A percentile compares a stretch with the other conserved stretches of the same genome.
Conservation (phyloP, 148 eudicot genomes). For the Tetragonia tetragonoides region DNA sequence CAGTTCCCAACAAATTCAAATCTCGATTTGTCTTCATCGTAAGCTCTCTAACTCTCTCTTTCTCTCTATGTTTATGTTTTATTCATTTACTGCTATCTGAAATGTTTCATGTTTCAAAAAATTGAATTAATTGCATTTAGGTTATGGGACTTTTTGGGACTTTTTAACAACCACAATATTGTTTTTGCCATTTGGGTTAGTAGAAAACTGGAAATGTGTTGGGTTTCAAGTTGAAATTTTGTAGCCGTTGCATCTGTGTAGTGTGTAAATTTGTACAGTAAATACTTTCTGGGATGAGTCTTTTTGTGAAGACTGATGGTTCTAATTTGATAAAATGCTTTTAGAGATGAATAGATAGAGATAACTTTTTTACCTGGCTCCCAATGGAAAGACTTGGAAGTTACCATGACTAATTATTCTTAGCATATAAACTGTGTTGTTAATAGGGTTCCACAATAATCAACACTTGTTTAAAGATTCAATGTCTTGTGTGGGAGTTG, state of each 20-base stretch:
- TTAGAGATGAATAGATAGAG: not conserved
- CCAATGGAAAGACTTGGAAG: not conserved
- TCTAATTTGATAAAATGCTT: not conserved
- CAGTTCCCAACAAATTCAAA: conserved; percentile 9
- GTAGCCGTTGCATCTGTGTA: not conserved
- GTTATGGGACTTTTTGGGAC: not conserved
- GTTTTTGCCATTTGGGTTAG: not conserved
- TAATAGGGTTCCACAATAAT: not conserved
- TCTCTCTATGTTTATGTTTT: not conserved
- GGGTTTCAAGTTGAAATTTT: not conserved
- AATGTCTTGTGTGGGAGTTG: not conserved
- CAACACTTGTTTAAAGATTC: not conserved
- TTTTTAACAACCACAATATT: not conserved
- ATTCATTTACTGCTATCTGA: not conserved
- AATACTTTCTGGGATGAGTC: not conserved
- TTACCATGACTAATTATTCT: not conserved
- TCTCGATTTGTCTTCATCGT: conserved; percentile 10
- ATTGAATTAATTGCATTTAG: conserved; percentile 8
- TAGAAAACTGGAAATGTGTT: not conserved
- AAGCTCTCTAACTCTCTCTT: conserved; percentile 3
- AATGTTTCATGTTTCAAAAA: not conserved
- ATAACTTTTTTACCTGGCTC: no score
- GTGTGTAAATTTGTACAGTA: not conserved
- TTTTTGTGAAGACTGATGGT: conserved; percentile 2
- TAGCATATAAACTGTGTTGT: not conserved